phyloP scores from a whole-genome alignment of 129 eudicot species.

The Solidago caesia region DNA sequence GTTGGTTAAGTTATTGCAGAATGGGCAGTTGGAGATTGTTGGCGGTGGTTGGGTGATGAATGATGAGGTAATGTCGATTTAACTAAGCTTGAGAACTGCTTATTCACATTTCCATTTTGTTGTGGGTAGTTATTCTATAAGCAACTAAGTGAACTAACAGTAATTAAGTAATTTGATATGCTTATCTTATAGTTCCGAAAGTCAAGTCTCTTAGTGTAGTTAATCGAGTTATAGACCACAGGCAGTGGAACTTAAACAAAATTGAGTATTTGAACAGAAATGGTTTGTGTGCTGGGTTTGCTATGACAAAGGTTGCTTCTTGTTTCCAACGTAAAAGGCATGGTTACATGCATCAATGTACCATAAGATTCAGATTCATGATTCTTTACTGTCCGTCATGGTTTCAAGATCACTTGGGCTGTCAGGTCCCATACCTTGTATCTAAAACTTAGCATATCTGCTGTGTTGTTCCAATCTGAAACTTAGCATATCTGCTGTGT shows the following conservation, averaged over 20 bases:
- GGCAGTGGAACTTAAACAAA: background rate
- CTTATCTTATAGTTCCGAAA: too few relatives aligned
- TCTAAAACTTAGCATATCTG: too few relatives aligned
- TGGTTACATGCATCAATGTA: background rate
- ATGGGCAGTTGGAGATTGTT: constrained; percentile 97
- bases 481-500: too few relatives aligned
- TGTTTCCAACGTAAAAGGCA: background rate
- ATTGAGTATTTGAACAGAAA: background rate
- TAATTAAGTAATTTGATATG: background rate
- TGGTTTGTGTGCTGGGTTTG: background rate
- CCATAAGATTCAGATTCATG: background rate
- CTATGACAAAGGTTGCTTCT: constrained; percentile 10
- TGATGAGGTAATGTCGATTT: constrained; percentile 67
- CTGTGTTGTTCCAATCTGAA: too few relatives aligned
- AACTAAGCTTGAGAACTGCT: background rate
- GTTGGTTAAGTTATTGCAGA: constrained; percentile 62
- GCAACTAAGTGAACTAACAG: background rate
- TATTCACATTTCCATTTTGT: background rate
- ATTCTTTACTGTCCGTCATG: too few relatives aligned
- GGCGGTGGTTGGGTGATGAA: constrained; percentile 99
- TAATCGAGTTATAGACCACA: constrained; percentile 2
- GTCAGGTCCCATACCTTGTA: background rate
- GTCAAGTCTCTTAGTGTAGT: background rate
- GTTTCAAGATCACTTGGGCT: background rate
- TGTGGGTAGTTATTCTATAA: background rate